Evolutionary conservation across 2,329 filamentous ascomycete genomes (phyloP), one percentile per base, ranked within the genome.

Genomic region (Exophiala spinifera): DNA sequence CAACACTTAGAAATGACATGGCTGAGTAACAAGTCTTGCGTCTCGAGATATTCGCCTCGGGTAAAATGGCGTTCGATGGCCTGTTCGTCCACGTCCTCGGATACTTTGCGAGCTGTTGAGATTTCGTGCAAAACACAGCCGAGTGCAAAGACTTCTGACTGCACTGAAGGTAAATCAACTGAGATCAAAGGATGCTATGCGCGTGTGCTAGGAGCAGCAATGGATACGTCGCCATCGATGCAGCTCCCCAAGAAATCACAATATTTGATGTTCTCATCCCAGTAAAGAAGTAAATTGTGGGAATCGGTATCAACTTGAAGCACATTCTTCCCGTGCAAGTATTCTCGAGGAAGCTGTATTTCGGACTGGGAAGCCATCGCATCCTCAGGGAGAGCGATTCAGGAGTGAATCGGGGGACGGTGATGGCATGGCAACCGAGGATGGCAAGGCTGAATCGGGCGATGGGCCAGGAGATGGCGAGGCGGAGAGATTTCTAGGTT

Each of bases 161-260:
- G 56, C n/a, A 55, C 43, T 17, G 52, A 46, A 40, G 60, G 36
- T 36, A 37, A 15, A 39, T 48, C 39, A 39, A 51, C 31, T 51
- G 51, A 36, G 6, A 51, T 28, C 25, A 11, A 8, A 17, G 45
- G 45, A 17, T 33, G 21, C 15, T 1, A 11, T 5, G 31, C 39
- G 17, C 21, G 25, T 31, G 20, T 15, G 19, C 42, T 39, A 15
- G 31, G 14, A 11, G 5, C 2, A 3, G 7, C 33, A 17, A 28
- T 8, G 34, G 60, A 50, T 15, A 42, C 46, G 20, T 33, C 47
- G 25, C 57, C 61, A 49, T 64, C 62, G 20, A 65, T 49, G 11
- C 61, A 64, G 13, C 54, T 51, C 19, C 63, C 58, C 40, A 57
- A 53, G 45, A 64, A 62, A 40, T 64, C 63, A 43, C 43, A 47